Evolutionary conservation across 371 early-diverging fungal species (phyloP).

Genomic region (Syncephalis plumigaleata): DNA sequence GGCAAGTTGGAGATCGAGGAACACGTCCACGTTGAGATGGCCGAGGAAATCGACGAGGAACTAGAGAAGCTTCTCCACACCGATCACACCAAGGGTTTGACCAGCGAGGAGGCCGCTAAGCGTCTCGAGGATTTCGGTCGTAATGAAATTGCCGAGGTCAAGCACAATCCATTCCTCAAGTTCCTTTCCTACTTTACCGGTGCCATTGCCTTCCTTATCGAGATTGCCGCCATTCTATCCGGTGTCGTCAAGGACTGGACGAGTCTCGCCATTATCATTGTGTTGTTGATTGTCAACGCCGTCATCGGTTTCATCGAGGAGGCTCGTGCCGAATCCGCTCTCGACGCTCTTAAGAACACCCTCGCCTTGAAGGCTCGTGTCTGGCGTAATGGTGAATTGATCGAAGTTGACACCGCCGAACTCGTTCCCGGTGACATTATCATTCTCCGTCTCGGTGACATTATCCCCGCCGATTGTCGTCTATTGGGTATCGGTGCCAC

Average conservation of each 20-base stretch:
- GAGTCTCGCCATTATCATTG: slow-evolving; percentile 62
- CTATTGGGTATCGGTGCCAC: slow-evolving; percentile 71
- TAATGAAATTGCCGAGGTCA: slow-evolving; percentile 63
- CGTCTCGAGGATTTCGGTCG: slow-evolving; percentile 45
- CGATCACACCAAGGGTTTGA: slow-evolving; percentile 40
- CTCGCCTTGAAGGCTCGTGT: slow-evolving; percentile 52
- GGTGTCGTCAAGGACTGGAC: slow-evolving; percentile 54
- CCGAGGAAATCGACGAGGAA: slow-evolving; percentile 47
- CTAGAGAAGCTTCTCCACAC: slow-evolving; percentile 51
- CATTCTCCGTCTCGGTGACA: slow-evolving; percentile 81
- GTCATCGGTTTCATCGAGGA: slow-evolving; percentile 80
- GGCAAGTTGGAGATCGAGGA: slow-evolving; percentile 18
- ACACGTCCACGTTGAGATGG: slow-evolving; percentile 41
- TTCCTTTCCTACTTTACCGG: slow-evolving; percentile 80
- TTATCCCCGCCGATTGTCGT: slow-evolving; percentile 82
- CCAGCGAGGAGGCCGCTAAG: slow-evolving; percentile 29
- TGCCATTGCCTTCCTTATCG: slow-evolving; percentile 76
- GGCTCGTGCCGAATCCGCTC: slow-evolving; percentile 75
- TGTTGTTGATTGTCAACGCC: slow-evolving; percentile 73
- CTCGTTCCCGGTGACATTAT: slow-evolving; percentile 83
- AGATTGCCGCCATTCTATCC: slow-evolving; percentile 54
- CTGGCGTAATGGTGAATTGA: slow-evolving; percentile 61
- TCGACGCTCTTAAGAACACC: slow-evolving; percentile 69
- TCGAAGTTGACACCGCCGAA: slow-evolving; percentile 60
- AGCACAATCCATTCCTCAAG: slow-evolving; percentile 67